Conservation (phyloP, 129 eudicot genomes). For the Flaveria sonorensis region DNA sequence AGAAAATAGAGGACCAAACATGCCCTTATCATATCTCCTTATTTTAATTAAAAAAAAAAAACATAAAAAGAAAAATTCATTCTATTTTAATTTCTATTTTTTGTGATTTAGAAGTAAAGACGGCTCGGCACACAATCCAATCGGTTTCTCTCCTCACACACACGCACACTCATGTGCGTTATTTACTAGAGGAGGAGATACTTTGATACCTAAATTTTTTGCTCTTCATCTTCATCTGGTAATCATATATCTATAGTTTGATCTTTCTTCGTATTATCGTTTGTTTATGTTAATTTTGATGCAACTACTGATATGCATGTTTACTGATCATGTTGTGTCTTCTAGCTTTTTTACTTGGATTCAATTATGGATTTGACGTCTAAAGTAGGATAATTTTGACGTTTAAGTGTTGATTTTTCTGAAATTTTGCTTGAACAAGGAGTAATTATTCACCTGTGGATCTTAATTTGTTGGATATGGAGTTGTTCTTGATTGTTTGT, state of each 20-base stretch:
- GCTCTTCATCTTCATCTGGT: slow-evolving; percentile 34
- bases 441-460: not conserved
- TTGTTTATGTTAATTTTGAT: slow-evolving; percentile 9
- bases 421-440: not conserved
- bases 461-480: not conserved
- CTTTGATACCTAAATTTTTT: slow-evolving; percentile 22
- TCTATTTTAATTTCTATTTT: not conserved
- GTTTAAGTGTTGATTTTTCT: not conserved
- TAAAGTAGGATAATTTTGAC: slow-evolving; percentile 7
- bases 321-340: slow-evolving; percentile 14
- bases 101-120: slow-evolving; percentile 41
- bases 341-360: not conserved
- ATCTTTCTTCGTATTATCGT: not conserved
- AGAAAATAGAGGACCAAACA: slow-evolving; percentile 61
- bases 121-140: not conserved
- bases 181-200: not conserved
- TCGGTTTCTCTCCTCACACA: slow-evolving; percentile 26
- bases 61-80: not conserved
- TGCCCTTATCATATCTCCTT: slow-evolving; percentile 46
- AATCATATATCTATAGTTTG: not conserved
- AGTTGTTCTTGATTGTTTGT: not conserved
- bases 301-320: not conserved
- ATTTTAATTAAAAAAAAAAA: not conserved
- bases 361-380: not conserved
- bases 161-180: slow-evolving; percentile 9